Evolutionary conservation across 371 early-diverging fungal genomes (phyloP).

Genomic region (Saksenaea oblongispora): DNA sequence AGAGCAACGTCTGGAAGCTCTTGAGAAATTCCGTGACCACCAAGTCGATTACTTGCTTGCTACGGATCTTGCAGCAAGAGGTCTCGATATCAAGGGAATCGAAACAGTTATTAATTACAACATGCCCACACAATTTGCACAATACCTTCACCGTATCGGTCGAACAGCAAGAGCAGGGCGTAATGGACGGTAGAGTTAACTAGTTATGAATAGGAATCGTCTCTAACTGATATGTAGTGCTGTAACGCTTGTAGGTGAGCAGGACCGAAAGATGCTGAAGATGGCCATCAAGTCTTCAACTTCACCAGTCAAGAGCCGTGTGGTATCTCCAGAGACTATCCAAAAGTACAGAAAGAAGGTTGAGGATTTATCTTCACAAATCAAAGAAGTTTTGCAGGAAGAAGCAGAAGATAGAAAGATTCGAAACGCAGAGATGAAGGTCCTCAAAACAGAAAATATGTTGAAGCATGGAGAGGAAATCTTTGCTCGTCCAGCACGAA

Average conservation of each 20-base stretch:
- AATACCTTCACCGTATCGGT: constrained; percentile 99
- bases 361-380: constrained; percentile 61
- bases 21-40: constrained; percentile 90
- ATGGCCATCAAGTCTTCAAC: constrained; percentile 86
- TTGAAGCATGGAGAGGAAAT: constrained; percentile 87
- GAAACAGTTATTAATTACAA: constrained; percentile 99
- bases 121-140: constrained; percentile 94
- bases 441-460: constrained; percentile 84
- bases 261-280: constrained; percentile 92
- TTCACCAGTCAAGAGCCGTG: constrained; percentile 82
- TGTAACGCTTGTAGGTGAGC: constrained; percentile 90
- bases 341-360: constrained; percentile 73
- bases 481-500: constrained; percentile 84
- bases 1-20: constrained; percentile 88
- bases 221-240: constrained; percentile 40
- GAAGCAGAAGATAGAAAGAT: constrained; percentile 81
- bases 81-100: constrained; percentile 98
- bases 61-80: constrained; percentile 99
- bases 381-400: constrained; percentile 80
- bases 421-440: constrained; percentile 86
- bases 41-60: constrained; percentile 92
- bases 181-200: constrained; percentile 63
- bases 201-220: background rate
- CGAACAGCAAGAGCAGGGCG: constrained; percentile 98
- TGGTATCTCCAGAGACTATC: constrained; percentile 77